Conservation (phyloP, 345 rosid species). For the Noccaea bulbosa region DNA sequence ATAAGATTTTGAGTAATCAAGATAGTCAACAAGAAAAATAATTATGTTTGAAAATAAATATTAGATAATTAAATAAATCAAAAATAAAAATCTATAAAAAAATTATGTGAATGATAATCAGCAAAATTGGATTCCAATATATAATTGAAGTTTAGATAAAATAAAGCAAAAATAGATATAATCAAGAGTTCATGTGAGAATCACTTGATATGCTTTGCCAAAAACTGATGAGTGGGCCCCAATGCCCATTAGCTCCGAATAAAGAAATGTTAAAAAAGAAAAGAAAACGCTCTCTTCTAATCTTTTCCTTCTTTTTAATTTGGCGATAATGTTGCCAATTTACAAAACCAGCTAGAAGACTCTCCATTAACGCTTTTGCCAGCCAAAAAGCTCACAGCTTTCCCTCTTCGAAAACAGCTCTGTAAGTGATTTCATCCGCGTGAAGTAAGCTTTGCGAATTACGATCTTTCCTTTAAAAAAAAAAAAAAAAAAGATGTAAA, state of each 20-base stretch:
- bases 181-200: no score
- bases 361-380: constrained; percentile 43
- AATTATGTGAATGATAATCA: no score
- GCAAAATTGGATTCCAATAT: no score
- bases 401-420: constrained; percentile 30
- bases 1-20: no score
- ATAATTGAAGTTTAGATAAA: no score
- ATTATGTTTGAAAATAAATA: no score
- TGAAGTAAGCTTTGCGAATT: constrained; percentile 18
- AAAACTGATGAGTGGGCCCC: constrained; percentile 43
- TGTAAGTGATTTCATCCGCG: constrained; percentile 33
- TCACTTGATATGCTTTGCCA: constrained; percentile 38
- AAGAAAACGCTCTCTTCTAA: constrained; percentile 26
- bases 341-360: constrained; percentile 25
- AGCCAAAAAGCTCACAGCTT: constrained; percentile 42
- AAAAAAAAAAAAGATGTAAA: neutral
- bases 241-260: constrained; percentile 42
- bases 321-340: constrained; percentile 23
- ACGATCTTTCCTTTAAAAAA: neutral
- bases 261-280: neutral
- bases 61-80: no score
- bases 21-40: no score
- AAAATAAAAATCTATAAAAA: no score
- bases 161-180: no score
- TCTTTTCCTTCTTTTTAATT: neutral